These are phyloP conservation scores for Claviceps digitariae DNA, from an alignment of 2,329 filamentous ascomycete species.

Conservation along the genomic window DNA sequence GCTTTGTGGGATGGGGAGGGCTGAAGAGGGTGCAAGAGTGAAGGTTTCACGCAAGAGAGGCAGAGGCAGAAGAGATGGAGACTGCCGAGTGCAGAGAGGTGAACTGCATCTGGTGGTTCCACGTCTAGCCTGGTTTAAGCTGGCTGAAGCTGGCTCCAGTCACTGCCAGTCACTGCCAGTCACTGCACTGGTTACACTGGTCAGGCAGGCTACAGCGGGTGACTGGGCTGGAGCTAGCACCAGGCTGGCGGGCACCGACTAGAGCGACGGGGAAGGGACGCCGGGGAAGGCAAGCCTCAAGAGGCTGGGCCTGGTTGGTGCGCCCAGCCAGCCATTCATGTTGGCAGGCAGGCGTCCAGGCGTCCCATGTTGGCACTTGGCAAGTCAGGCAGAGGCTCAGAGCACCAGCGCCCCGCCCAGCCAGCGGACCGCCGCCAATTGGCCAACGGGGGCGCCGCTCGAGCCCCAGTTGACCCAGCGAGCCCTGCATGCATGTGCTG, in stretches of 20 bases:
- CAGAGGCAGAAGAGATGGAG: constrained; percentile 9
- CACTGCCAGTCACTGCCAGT: too few relatives aligned
- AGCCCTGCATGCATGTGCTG: neutral
- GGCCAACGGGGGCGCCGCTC: too few relatives aligned
- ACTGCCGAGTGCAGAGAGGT: neutral
- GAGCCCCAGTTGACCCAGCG: neutral
- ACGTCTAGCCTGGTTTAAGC: too few relatives aligned
- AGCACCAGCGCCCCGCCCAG: too few relatives aligned
- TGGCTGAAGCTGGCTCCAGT: too few relatives aligned
- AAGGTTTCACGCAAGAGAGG: constrained; percentile 8
- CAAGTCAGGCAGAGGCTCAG: too few relatives aligned
- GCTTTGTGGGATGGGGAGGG: constrained; percentile 2
- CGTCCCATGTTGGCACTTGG: too few relatives aligned
- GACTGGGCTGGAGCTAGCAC: neutral
- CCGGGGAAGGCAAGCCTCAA: neutral
- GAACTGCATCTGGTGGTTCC: neutral
- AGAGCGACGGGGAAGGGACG: too few relatives aligned
- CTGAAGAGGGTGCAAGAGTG: constrained; percentile 6
- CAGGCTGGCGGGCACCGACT: neutral
- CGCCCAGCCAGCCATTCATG: too few relatives aligned
- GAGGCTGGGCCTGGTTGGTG: neutral
- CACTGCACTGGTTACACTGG: too few relatives aligned
- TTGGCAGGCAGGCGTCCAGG: too few relatives aligned
- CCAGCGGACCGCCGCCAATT: neutral
- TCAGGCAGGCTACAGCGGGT: too few relatives aligned